Conservation (phyloP, 2,329 filamentous ascomycete species). For the Cladosporium colombiae region DNA sequence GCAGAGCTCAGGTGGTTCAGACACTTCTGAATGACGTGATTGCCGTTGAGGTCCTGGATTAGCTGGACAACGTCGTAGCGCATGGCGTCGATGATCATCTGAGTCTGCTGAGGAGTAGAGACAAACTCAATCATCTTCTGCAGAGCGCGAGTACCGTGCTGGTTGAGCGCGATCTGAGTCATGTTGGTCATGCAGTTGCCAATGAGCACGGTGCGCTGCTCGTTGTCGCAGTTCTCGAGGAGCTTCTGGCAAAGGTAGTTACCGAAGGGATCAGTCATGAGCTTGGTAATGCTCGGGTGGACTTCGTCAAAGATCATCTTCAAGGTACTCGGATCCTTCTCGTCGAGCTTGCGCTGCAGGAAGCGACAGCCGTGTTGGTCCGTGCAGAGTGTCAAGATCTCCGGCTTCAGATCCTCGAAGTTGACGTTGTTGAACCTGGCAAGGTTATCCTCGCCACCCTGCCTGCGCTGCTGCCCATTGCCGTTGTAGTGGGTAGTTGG, state of each 20-base stretch:
- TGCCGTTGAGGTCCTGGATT: slow-evolving; percentile 96
- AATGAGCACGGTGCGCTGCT: slow-evolving; percentile 90
- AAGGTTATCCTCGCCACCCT: slow-evolving; percentile 17
- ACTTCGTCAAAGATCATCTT: slow-evolving; percentile 95
- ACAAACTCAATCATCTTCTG: slow-evolving; percentile 99
- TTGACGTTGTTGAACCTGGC: slow-evolving; percentile 71
- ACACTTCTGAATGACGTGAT: slow-evolving; percentile 99
- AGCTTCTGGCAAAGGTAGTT: slow-evolving; percentile 99
- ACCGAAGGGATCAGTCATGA: slow-evolving; percentile 98
- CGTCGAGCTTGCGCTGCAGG: slow-evolving; percentile 95
- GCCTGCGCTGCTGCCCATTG: slow-evolving; percentile 13
- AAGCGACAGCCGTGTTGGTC: slow-evolving; percentile 98
- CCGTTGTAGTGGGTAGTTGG: slow-evolving; percentile 6
- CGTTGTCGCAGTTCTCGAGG: slow-evolving; percentile 90
- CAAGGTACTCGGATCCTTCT: slow-evolving; percentile 77
- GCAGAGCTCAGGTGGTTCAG: slow-evolving; percentile 84
- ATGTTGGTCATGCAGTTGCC: slow-evolving; percentile 85
- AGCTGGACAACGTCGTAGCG: slow-evolving; percentile 84
- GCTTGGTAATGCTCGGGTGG: slow-evolving; percentile 87
- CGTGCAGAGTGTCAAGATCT: slow-evolving; percentile 90
- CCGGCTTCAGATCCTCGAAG: slow-evolving; percentile 75
- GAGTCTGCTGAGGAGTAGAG: slow-evolving; percentile 78
- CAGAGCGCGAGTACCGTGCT: slow-evolving; percentile 91
- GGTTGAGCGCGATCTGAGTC: slow-evolving; percentile 91
- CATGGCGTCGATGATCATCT: slow-evolving; percentile 83